Evolutionary conservation across 208 protist species (phyloP).

Genomic region (Willaertia magna): DNA sequence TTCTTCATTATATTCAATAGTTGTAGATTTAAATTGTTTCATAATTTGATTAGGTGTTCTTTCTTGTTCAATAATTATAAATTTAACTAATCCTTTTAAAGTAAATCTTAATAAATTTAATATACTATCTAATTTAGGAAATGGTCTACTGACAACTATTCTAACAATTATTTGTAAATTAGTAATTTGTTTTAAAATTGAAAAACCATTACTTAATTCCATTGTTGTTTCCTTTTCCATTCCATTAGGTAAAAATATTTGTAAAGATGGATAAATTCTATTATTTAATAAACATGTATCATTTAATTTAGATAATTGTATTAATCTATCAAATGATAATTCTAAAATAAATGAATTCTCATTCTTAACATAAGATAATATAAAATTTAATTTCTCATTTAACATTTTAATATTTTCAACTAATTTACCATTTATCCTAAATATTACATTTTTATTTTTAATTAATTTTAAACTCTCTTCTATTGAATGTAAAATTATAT

Average conservation of each 20-base stretch:
- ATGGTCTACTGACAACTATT: not conserved
- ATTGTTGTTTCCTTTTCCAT: not conserved
- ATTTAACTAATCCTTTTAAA: not conserved
- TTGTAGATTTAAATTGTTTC: not conserved
- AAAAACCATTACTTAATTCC: not conserved
- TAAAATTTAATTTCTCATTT: not conserved
- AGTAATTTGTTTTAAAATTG: not conserved
- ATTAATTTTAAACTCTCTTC: not conserved
- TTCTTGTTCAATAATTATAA: not conserved
- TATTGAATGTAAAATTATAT: not conserved
- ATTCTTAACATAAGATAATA: not conserved
- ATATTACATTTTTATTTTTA: not conserved
- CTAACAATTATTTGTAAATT: not conserved
- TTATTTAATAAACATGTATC: not conserved
- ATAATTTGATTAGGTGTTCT: slow-evolving; percentile 10
- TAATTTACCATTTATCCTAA: not conserved
- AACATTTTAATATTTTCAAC: not conserved
- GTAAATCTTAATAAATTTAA: not conserved
- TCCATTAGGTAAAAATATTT: not conserved
- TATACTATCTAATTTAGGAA: not conserved
- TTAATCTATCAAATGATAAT: not conserved
- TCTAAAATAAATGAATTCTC: not conserved
- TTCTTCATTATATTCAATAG: not conserved
- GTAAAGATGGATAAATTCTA: not conserved
- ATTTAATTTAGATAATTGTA: not conserved